Percentiles rank a stretch among this genome's conserved stretches.
Conservation (phyloP, 768 basidiomycete species). For the Suillus cothurnatus region DNA sequence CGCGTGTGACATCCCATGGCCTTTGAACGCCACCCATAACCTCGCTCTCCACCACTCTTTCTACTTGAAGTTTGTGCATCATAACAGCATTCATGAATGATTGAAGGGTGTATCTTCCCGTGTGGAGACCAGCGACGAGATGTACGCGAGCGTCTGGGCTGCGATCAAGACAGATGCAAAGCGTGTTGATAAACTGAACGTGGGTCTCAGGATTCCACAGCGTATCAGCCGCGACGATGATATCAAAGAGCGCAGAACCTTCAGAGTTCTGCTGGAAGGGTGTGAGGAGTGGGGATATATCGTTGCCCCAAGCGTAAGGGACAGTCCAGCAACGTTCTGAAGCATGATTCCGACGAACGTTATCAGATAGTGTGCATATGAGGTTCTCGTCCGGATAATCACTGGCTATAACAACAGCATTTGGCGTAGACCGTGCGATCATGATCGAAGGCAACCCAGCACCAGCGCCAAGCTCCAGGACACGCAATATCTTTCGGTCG, state of each 20-base stretch:
- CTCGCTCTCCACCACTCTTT: slow-evolving; percentile 50
- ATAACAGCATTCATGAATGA: slow-evolving; percentile 51
- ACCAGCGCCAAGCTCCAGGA: slow-evolving; percentile 78
- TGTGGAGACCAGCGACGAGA: slow-evolving; percentile 76
- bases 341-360: slow-evolving; percentile 54
- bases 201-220: slow-evolving; percentile 75
- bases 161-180: slow-evolving; percentile 49
- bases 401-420: slow-evolving; percentile 50
- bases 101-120: slow-evolving; percentile 71
- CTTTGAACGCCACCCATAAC: slow-evolving; percentile 41
- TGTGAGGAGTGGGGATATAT: slow-evolving; percentile 31
- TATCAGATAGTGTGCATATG: slow-evolving; percentile 58
- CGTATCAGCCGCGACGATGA: slow-evolving; percentile 75
- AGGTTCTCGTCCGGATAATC: slow-evolving; percentile 75
- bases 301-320: slow-evolving; percentile 69
- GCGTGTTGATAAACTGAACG: slow-evolving; percentile 50
- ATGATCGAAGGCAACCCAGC: slow-evolving; percentile 75
- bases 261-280: slow-evolving; percentile 6
- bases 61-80: slow-evolving; percentile 46
- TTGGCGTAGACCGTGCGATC: slow-evolving; percentile 51
- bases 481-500: slow-evolving; percentile 23
- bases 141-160: slow-evolving; percentile 51
- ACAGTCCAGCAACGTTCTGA: slow-evolving; percentile 50
- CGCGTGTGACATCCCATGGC: slow-evolving; percentile 53
- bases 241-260: slow-evolving; percentile 48